phyloP scores from a whole-genome alignment of 768 basidiomycete genomes.

The Leucogyrophana mollusca region DNA sequence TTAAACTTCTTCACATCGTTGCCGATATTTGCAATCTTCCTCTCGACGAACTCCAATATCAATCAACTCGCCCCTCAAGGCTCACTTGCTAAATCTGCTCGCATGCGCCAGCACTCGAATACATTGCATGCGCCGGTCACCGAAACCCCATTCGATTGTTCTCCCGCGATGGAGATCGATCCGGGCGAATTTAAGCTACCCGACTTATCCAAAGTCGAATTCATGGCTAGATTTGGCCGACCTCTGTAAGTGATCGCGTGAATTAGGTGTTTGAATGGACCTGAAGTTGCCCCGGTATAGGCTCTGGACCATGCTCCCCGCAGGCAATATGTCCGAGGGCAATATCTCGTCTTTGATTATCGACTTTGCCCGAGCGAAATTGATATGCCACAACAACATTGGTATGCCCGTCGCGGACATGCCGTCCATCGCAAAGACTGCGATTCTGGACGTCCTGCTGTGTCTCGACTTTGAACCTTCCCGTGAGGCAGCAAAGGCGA shows the following conservation, averaged over 20 bases:
- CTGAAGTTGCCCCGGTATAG: not conserved
- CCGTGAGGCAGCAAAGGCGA: not conserved
- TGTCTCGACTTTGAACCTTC: slow-evolving; percentile 13
- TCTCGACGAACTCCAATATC: slow-evolving; percentile 10
- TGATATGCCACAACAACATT: too few species aligned
- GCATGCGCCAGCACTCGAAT: not conserved
- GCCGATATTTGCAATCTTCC: slow-evolving; percentile 6
- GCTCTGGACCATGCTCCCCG: too few species aligned
- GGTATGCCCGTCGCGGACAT: too few species aligned
- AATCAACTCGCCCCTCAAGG: slow-evolving; percentile 1
- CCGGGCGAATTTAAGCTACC: not conserved
- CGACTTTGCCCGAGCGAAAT: not conserved
- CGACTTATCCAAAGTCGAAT: slow-evolving; percentile 1
- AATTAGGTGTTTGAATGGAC: not conserved
- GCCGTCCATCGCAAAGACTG: not conserved
- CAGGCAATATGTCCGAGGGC: too few species aligned
- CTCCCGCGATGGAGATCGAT: not conserved
- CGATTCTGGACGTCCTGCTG: slow-evolving; percentile 14
- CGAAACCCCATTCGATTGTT: slow-evolving; percentile 16
- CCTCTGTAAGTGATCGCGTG: slow-evolving; percentile 7
- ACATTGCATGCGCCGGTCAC: slow-evolving; percentile 11
- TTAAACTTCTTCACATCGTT: too few species aligned
- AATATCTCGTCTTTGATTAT: too few species aligned
- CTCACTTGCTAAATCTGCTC: slow-evolving; percentile 1
- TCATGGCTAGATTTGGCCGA: slow-evolving; percentile 12